Conservation (phyloP, 2,329 filamentous ascomycete genomes). For the Xylariaceae sp. region DNA sequence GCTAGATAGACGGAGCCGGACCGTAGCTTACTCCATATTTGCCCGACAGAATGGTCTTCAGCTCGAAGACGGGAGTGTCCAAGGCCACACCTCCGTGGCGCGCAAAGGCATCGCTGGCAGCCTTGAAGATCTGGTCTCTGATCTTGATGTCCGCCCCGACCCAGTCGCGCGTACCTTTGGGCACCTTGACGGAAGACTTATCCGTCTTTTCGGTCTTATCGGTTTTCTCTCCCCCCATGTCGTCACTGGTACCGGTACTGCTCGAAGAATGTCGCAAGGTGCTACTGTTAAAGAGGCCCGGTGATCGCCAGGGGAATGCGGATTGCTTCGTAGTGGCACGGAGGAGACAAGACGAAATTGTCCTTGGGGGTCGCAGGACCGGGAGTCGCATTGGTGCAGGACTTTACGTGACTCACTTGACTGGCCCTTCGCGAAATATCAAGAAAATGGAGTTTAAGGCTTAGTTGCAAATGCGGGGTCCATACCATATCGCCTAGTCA, state of each 20-base stretch:
- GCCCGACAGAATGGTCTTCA: slow-evolving; percentile 69
- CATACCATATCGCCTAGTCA: background rate
- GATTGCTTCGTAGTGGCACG: background rate
- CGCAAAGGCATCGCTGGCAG: slow-evolving; percentile 43
- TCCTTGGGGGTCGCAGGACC: slow-evolving; percentile 8
- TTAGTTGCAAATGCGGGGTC: slow-evolving; percentile 16
- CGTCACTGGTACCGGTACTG: background rate
- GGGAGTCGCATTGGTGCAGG: slow-evolving; percentile 18
- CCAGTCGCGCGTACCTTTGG: slow-evolving; percentile 90
- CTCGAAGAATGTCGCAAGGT: background rate
- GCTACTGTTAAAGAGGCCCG: background rate
- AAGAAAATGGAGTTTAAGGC: slow-evolving; percentile 1
- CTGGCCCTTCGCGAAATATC: slow-evolving; percentile 14
- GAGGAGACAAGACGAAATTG: slow-evolving; percentile 7
- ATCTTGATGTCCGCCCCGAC: slow-evolving; percentile 73
- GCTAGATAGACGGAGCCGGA: background rate
- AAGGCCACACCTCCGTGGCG: slow-evolving; percentile 66
- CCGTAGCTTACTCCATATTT: slow-evolving; percentile 35
- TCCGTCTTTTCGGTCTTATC: slow-evolving; percentile 20
- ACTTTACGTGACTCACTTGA: slow-evolving; percentile 19
- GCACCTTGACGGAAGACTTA: slow-evolving; percentile 62
- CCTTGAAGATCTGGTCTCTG: slow-evolving; percentile 71
- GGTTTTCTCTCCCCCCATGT: slow-evolving; percentile 15
- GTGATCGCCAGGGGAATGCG: background rate
- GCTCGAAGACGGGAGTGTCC: slow-evolving; percentile 69